A percentile compares a stretch with the other conserved stretches of the same genome.
Evolutionary conservation across 768 basidiomycete species (phyloP).

Genomic region (Podaxis pistillaris): DNA sequence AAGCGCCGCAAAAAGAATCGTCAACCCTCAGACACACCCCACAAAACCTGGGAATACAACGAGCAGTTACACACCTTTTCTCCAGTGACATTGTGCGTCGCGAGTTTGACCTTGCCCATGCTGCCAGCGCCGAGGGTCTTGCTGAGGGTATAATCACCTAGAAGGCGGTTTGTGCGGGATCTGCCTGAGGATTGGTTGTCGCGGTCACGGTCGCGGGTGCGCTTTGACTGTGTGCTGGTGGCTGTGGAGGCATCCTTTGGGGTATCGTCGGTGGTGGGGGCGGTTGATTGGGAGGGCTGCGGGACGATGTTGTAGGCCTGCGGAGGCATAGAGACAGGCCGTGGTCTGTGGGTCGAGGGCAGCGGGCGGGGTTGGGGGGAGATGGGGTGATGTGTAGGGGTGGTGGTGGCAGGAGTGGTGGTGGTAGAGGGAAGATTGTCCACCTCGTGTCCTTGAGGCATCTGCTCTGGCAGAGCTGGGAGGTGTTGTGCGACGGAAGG

Average conservation of each 20-base stretch:
- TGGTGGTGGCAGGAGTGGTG: slow-evolving; percentile 39
- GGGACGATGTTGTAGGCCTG: slow-evolving; percentile 38
- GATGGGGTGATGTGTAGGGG: slow-evolving; percentile 22
- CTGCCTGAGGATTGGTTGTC: slow-evolving; percentile 1
- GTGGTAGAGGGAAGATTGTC: slow-evolving; percentile 42
- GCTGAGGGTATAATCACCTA: slow-evolving; percentile 94
- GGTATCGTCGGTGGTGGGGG: slow-evolving; percentile 14
- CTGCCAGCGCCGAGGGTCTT: slow-evolving; percentile 97
- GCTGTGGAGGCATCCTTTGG: slow-evolving; percentile 1
- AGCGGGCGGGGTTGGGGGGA: slow-evolving; percentile 28
- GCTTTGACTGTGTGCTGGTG: slow-evolving; percentile 17
- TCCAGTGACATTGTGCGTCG: slow-evolving; percentile 81
- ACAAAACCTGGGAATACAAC: background rate
- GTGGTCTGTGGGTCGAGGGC: slow-evolving; percentile 42
- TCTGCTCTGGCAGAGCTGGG: slow-evolving; percentile 47
- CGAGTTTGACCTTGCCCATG: slow-evolving; percentile 99
- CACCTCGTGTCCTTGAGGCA: slow-evolving; percentile 61
- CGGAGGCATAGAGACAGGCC: slow-evolving; percentile 77
- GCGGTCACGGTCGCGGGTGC: slow-evolving; percentile 14
- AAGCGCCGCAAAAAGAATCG: slow-evolving; percentile 12
- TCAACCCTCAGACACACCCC: too few relatives aligned
- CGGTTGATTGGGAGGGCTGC: slow-evolving; percentile 6
- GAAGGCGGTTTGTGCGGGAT: slow-evolving; percentile 50
- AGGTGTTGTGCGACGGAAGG: slow-evolving; percentile 46
- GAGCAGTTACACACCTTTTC: slow-evolving; percentile 72